Evolutionary conservation across 73 alveolate species (phyloP).

Genomic region (Paramecium primaurelia): DNA sequence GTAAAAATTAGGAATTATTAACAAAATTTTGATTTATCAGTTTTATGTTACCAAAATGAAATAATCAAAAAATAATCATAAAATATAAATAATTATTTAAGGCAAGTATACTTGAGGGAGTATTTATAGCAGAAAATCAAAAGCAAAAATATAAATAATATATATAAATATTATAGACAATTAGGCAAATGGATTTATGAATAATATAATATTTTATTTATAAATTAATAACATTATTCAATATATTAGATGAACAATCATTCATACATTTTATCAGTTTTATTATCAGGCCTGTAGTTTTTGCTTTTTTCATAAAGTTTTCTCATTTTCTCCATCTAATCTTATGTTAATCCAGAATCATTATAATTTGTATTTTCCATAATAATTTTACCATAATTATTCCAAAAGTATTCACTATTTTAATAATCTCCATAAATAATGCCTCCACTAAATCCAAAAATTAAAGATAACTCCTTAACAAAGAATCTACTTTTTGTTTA

Average conservation of each 20-base stretch:
- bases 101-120: too few species aligned
- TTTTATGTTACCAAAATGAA: too few species aligned
- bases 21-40: too few species aligned
- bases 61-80: too few species aligned
- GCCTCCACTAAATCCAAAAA: background rate
- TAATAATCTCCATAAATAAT: background rate
- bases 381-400: background rate
- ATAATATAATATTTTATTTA: too few species aligned
- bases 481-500: background rate
- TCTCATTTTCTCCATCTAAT: background rate
- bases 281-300: background rate
- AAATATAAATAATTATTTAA: too few species aligned
- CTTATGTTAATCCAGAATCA: background rate
- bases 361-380: background rate
- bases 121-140: too few species aligned
- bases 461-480: background rate
- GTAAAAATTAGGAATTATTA: too few species aligned
- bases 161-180: too few species aligned
- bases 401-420: conserved; percentile 20
- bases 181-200: too few species aligned
- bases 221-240: too few species aligned
- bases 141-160: too few species aligned
- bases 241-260: background rate
- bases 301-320: conserved; percentile 6
- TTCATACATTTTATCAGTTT: conserved; percentile 7